phyloP scores from a whole-genome alignment of 192 early-diverging fungal species.

The Coemansia sp. region DNA sequence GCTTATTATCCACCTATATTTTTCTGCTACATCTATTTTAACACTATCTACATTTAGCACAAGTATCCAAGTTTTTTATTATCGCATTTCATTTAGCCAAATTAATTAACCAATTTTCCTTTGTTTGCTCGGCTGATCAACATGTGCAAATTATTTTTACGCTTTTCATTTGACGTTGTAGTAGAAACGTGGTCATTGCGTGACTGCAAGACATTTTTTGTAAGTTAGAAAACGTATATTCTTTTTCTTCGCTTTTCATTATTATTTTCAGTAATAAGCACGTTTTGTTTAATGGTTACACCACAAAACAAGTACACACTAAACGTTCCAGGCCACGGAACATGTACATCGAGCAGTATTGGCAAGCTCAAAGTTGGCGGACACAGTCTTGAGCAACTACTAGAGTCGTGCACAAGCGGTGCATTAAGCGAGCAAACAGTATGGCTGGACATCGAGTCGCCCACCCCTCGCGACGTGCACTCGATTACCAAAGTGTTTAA shows the following conservation, averaged over 20 bases:
- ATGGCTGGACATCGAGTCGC: conserved; percentile 17
- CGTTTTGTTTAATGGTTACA: background rate
- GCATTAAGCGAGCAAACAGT: background rate
- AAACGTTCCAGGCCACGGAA: conserved; percentile 1
- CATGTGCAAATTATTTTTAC: conserved; percentile 1
- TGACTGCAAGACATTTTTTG: background rate
- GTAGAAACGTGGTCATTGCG: background rate
- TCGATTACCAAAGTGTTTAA: conserved; percentile 1
- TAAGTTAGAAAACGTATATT: background rate
- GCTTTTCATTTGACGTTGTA: background rate
- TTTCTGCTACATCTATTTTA: conserved; percentile 1
- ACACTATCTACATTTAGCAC: background rate
- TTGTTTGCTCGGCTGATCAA: background rate
- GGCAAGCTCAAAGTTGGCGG: background rate
- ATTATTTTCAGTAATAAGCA: background rate
- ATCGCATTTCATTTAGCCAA: background rate
- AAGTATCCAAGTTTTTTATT: no score
- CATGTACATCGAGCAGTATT: background rate
- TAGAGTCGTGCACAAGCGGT: background rate
- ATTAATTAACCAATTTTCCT: background rate
- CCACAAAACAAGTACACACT: conserved; percentile 1
- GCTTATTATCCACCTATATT: background rate
- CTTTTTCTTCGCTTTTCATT: background rate
- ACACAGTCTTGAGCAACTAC: conserved; percentile 3
- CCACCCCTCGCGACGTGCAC: background rate